Conservation (phyloP, 176 grass and related monocot species). For the Triticum urartu region DNA sequence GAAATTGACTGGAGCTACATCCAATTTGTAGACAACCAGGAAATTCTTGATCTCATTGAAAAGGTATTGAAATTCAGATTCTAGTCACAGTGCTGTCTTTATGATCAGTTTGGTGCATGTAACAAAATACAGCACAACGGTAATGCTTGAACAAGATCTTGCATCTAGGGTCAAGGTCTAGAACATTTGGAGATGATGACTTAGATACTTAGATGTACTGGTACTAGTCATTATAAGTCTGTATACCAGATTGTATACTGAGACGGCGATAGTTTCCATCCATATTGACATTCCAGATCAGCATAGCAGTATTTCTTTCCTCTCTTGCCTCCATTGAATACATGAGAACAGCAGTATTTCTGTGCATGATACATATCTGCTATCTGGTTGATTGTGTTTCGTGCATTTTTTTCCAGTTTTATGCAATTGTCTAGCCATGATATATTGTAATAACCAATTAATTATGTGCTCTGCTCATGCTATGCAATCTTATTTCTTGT, state of each 20-base stretch:
- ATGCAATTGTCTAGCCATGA: neutral
- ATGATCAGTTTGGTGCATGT: too few relatives aligned
- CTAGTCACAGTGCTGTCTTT: neutral
- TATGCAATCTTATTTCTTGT: slow-evolving; percentile 19
- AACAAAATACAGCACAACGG: too few relatives aligned
- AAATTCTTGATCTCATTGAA: slow-evolving; percentile 98
- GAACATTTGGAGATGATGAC: neutral
- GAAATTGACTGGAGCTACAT: slow-evolving; percentile 99
- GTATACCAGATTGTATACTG: neutral
- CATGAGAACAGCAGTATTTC: neutral
- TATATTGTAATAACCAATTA: neutral
- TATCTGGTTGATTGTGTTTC: slow-evolving; percentile 23
- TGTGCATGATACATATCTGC: neutral
- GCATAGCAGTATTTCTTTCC: neutral
- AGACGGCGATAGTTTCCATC: neutral
- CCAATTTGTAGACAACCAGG: slow-evolving; percentile 91
- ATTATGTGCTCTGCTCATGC: neutral
- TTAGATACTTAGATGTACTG: neutral
- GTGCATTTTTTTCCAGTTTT: neutral
- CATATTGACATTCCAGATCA: neutral
- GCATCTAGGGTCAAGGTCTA: too few relatives aligned
- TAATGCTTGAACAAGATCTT: too few relatives aligned
- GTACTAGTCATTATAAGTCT: neutral
- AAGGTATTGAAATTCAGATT: slow-evolving; percentile 56
- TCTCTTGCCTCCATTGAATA: neutral